Conservation (phyloP, 179 eudicot genomes). For the Camellia oleifera region DNA sequence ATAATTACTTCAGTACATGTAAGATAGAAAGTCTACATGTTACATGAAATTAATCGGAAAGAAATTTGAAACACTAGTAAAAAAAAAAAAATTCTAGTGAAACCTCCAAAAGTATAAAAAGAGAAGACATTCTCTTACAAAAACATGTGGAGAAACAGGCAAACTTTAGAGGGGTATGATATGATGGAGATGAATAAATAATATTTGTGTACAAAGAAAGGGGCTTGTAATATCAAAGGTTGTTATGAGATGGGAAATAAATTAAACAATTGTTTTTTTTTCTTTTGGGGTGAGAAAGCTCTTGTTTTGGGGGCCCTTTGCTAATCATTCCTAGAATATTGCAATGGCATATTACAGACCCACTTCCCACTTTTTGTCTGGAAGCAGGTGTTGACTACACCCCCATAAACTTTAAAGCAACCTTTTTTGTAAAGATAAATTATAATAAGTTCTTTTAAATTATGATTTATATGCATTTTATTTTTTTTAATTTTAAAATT, state of each 20-base stretch:
- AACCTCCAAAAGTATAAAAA: too few relatives aligned
- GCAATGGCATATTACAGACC: constrained; percentile 25
- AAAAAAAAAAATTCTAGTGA: too few relatives aligned
- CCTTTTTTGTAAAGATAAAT: too few relatives aligned
- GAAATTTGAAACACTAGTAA: too few relatives aligned
- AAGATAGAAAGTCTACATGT: too few relatives aligned
- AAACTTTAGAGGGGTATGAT: background rate
- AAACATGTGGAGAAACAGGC: background rate
- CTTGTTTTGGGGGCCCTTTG: constrained; percentile 17
- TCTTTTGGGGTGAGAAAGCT: background rate
- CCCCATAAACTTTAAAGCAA: background rate
- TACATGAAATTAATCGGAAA: too few relatives aligned
- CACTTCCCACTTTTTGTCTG: constrained; percentile 31
- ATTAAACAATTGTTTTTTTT: background rate
- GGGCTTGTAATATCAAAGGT: background rate
- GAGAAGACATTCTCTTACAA: background rate
- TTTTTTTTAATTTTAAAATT: too few relatives aligned
- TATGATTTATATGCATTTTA: too few relatives aligned
- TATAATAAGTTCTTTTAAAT: too few relatives aligned
- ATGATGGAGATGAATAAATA: background rate
- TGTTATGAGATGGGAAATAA: background rate
- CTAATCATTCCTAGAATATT: constrained; percentile 37
- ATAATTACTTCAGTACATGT: too few relatives aligned
- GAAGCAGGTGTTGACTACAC: constrained; percentile 30
- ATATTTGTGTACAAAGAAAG: background rate